Evolutionary conservation across 1,284 basidiomycete genomes (phyloP).

Genomic region (Moniliophthora roreri): DNA sequence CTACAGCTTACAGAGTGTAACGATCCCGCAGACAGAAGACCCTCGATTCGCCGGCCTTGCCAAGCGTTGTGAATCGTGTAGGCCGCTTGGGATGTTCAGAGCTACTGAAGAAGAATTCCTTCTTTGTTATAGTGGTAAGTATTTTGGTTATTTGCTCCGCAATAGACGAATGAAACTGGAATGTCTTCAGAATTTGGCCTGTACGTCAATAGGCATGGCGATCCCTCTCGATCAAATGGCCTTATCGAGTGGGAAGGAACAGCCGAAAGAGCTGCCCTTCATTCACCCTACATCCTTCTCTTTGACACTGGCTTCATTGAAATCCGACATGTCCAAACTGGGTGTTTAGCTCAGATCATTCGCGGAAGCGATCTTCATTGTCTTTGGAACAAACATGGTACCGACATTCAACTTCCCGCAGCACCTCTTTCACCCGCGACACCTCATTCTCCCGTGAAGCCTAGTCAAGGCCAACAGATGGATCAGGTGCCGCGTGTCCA

Average conservation of each 20-base stretch:
- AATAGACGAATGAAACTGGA: no score
- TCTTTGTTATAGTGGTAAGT: constrained; percentile 88
- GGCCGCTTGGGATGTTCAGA: constrained; percentile 92
- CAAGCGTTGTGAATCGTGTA: constrained; percentile 79
- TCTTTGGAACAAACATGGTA: constrained; percentile 68
- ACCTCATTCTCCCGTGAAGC: no score
- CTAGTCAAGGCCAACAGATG: constrained; percentile 21
- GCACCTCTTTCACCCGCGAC: constrained; percentile 34
- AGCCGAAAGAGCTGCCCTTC: constrained; percentile 76
- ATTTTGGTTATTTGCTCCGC: constrained; percentile 23
- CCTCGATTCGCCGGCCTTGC: constrained; percentile 68
- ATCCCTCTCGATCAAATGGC: constrained; percentile 60
- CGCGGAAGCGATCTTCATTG: constrained; percentile 72
- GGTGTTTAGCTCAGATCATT: constrained; percentile 76
- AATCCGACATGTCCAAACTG: constrained; percentile 78
- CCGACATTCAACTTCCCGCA: constrained; percentile 31
- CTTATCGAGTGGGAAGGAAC: constrained; percentile 86
- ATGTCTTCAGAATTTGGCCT: constrained; percentile 96
- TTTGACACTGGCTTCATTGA: constrained; percentile 94
- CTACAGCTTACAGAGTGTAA: constrained; percentile 80
- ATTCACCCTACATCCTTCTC: constrained; percentile 86
- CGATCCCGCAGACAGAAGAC: constrained; percentile 81
- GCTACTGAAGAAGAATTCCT: constrained; percentile 87
- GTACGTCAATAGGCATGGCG: constrained; percentile 83
- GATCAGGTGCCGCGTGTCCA: constrained; percentile 60